phyloP scores from a whole-genome alignment of 768 basidiomycete genomes.

The Coprinopsis strossmayeri region DNA sequence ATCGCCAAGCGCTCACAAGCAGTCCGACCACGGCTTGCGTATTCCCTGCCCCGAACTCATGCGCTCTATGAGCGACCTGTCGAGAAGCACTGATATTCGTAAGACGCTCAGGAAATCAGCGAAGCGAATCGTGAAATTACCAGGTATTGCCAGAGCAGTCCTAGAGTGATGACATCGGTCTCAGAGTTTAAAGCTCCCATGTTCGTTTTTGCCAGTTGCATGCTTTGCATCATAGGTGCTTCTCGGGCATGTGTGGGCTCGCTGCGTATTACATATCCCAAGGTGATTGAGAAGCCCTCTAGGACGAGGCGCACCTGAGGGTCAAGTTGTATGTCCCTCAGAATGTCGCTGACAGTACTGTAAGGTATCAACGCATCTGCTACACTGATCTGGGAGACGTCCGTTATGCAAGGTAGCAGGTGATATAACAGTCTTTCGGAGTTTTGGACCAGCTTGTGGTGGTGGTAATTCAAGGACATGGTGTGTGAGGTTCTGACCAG shows the following conservation, averaged over 20 bases:
- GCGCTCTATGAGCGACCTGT: conserved; percentile 53
- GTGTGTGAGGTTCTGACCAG: conserved; percentile 53
- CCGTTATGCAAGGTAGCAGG: conserved; percentile 52
- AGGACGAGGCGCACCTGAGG: conserved; percentile 47
- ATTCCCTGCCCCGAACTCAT: conserved; percentile 60
- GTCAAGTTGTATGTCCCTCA: conserved; percentile 35
- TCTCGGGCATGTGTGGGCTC: conserved; percentile 66
- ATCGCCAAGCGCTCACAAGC: conserved; percentile 50
- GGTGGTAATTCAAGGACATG: conserved; percentile 49
- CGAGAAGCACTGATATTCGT: conserved; percentile 2
- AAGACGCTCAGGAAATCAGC: background rate
- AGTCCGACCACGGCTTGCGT: conserved; percentile 43
- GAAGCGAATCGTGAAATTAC: conserved; percentile 25
- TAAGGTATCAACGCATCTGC: conserved; percentile 48
- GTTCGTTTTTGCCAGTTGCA: conserved; percentile 57
- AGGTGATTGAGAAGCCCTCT: conserved; percentile 51
- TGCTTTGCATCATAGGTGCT: conserved; percentile 62
- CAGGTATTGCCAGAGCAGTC: conserved; percentile 54
- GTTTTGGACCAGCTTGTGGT: conserved; percentile 52
- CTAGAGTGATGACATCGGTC: conserved; percentile 58
- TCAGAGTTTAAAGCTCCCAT: conserved; percentile 52
- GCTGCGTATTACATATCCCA: conserved; percentile 59
- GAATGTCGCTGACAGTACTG: conserved; percentile 40
- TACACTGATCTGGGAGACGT: conserved; percentile 56
- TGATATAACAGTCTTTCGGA: conserved; percentile 61